Evolutionary conservation across 805 yeast species (phyloP).

Genomic region (Yarrowia bubula): DNA sequence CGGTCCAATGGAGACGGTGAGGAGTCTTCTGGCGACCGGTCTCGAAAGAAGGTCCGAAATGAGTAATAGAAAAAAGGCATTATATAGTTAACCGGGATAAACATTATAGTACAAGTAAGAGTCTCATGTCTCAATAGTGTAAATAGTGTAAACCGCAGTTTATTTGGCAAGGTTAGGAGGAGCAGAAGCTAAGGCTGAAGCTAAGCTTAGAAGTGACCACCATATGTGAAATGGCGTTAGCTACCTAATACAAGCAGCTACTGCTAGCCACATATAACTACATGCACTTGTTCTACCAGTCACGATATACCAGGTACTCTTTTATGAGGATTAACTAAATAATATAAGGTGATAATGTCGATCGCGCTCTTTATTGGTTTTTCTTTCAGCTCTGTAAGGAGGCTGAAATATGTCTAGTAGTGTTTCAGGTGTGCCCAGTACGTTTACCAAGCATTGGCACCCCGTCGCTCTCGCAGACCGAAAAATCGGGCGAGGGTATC

Average conservation of each 20-base stretch:
- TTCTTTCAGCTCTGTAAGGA: background rate
- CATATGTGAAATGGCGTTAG: too few relatives aligned
- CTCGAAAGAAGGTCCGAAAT: constrained; percentile 19
- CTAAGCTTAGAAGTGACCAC: too few relatives aligned
- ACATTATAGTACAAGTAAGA: too few relatives aligned
- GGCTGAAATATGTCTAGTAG: too few relatives aligned
- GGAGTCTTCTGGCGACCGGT: background rate
- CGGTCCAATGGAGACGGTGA: constrained; percentile 3
- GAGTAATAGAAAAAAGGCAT: background rate
- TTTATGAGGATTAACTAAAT: background rate
- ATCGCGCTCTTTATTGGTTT: background rate
- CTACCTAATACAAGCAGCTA: too few relatives aligned
- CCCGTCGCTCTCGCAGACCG: constrained; percentile 60
- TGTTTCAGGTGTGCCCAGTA: constrained; percentile 1
- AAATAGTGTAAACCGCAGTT: too few relatives aligned
- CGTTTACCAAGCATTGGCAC: constrained; percentile 49
- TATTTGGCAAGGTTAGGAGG: too few relatives aligned
- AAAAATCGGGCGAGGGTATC: constrained; percentile 66
- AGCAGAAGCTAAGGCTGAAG: too few relatives aligned
- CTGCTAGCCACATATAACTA: too few relatives aligned
- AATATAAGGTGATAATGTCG: background rate
- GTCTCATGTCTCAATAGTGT: too few relatives aligned
- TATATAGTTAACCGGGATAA: background rate
- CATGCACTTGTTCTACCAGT: too few relatives aligned
- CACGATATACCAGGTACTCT: too few relatives aligned